phyloP scores from a whole-genome alignment of 345 rosid genomes.

The Viola odorata region DNA sequence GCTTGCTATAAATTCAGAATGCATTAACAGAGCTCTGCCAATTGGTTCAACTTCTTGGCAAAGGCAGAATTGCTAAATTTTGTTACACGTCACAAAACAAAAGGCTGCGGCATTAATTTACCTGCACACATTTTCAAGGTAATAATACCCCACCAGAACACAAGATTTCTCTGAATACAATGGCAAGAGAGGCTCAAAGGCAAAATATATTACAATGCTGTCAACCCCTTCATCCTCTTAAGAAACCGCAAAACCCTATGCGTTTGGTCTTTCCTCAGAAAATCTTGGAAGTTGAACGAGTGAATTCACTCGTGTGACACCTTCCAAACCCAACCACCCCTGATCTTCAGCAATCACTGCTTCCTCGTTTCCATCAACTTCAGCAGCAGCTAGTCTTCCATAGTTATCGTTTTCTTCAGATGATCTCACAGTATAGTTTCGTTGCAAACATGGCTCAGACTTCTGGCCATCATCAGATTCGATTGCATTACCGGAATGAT shows the following conservation, averaged over 20 bases:
- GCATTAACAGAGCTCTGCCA: conserved; percentile 12
- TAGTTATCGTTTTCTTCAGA: conserved; percentile 49
- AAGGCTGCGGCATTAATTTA: conserved; percentile 15
- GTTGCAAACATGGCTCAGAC: conserved; percentile 76
- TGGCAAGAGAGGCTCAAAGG: conserved; percentile 9
- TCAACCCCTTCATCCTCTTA: conserved; percentile 12
- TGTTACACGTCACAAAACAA: conserved; percentile 19
- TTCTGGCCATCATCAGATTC: conserved; percentile 79
- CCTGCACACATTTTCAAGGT: conserved; percentile 17
- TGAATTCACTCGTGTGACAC: conserved; percentile 94
- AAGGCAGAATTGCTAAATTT: conserved; percentile 15
- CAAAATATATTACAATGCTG: conserved; percentile 17
- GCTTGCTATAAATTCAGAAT: not conserved
- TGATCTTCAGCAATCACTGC: conserved; percentile 48
- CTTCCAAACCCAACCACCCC: conserved; percentile 90
- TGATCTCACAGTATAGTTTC: conserved; percentile 84
- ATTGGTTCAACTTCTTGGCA: conserved; percentile 9
- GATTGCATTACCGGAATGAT: conserved; percentile 56
- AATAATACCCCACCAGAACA: conserved; percentile 10
- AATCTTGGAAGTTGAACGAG: conserved; percentile 98
- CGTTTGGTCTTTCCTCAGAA: conserved; percentile 54
- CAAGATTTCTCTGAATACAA: conserved; percentile 5
- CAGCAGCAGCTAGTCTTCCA: conserved; percentile 26
- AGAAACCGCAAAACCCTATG: conserved; percentile 19
- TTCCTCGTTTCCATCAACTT: conserved; percentile 36